Conservation (phyloP, 805 yeast genomes). For the Saccharomyces eubayanus region DNA sequence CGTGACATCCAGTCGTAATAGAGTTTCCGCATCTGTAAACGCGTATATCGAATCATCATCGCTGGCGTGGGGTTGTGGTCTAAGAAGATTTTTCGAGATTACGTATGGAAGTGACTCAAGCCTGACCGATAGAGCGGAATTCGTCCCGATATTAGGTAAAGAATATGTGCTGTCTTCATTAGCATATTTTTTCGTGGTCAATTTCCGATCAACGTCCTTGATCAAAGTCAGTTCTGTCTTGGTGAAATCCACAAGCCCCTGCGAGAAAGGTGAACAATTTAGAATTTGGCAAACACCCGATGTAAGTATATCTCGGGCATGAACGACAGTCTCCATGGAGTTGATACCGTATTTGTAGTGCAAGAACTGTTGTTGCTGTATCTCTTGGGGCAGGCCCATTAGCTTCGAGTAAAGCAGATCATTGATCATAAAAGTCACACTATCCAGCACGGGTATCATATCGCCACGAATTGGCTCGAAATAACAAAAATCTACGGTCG, state of each 20-base stretch:
- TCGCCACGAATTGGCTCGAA: constrained; percentile 5
- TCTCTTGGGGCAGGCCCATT: constrained; percentile 5
- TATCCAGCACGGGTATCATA: constrained; percentile 9
- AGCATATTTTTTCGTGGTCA: background rate
- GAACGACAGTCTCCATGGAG: constrained; percentile 11
- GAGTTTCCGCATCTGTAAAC: constrained; percentile 14
- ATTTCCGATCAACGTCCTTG: constrained; percentile 5
- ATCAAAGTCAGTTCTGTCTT: constrained; percentile 18
- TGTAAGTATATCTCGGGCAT: constrained; percentile 8
- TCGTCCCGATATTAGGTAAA: background rate
- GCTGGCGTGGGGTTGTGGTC: constrained; percentile 5
- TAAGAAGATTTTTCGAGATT: constrained; percentile 8
- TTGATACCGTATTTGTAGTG: constrained; percentile 15
- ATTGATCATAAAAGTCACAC: constrained; percentile 11
- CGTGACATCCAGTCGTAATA: constrained; percentile 14
- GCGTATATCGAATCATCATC: constrained; percentile 26
- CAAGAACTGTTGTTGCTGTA: constrained; percentile 17
- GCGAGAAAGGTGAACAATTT: constrained; percentile 12
- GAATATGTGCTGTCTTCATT: background rate
- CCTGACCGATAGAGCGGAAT: background rate
- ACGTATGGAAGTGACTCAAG: constrained; percentile 5
- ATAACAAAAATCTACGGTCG: constrained; percentile 13
- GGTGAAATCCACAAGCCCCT: constrained; percentile 16
- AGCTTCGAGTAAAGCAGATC: constrained; percentile 17
- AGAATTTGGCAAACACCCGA: constrained; percentile 16